Evolutionary conservation across 148 eudicot species (phyloP).

Genomic region (Euryodendron excelsum): DNA sequence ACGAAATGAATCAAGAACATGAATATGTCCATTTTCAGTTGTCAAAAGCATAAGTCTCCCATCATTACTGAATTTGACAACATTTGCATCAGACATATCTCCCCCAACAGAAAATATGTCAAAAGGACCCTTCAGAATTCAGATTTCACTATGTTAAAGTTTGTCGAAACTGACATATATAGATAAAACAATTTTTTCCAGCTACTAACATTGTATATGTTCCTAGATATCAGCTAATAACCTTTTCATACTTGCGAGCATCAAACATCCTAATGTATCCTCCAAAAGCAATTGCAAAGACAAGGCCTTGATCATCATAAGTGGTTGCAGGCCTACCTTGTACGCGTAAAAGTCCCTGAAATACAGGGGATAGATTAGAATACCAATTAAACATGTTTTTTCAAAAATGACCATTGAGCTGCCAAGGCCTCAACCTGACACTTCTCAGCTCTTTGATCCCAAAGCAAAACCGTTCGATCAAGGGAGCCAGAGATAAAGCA

Average conservation of each 20-base stretch:
- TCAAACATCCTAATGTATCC: conserved; percentile 93
- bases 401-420: conserved; percentile 6
- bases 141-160: conserved; percentile 15
- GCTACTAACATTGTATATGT: neutral
- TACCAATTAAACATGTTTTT: neutral
- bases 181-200: neutral
- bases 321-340: conserved; percentile 97
- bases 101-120: conserved; percentile 80
- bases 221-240: conserved; percentile 26
- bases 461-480: conserved; percentile 86
- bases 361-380: neutral
- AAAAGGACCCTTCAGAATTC: conserved; percentile 77
- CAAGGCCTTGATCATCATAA: conserved; percentile 96
- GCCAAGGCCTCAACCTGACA: conserved; percentile 60
- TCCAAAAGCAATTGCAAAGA: conserved; percentile 90
- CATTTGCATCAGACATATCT: conserved; percentile 87
- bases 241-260: conserved; percentile 88
- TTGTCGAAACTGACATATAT: conserved; percentile 6
- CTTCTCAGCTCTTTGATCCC: conserved; percentile 98
- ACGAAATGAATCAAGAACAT: conserved; percentile 88
- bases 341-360: conserved; percentile 86
- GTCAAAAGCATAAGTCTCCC: conserved; percentile 91
- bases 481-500: conserved; percentile 86
- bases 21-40: conserved; percentile 74
- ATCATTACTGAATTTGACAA: conserved; percentile 87